Evolutionary conservation across 2,329 filamentous ascomycete genomes (phyloP), one percentile per base, ranked within the genome.

Genomic region (Fusarium albidum): DNA sequence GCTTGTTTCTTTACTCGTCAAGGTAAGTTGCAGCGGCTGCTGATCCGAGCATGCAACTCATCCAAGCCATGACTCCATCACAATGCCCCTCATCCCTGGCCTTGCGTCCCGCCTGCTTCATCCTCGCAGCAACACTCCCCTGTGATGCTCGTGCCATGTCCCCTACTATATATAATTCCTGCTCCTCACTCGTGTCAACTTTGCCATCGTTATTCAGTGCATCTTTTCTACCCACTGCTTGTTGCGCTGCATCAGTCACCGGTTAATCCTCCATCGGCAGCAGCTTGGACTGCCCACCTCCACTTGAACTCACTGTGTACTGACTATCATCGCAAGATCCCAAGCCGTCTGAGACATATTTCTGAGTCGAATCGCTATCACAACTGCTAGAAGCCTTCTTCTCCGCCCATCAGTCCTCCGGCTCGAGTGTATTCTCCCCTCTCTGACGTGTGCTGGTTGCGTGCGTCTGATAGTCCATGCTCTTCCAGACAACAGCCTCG

Each of bases 381-480:
- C 45, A 9, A 40, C 9, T 50, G 35, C 17, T 26, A 35, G 28
- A 41, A 45, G 15, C 11, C 21, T 34, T n/a, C 31, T 44, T 10
- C 50, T 49, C 29, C 31, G 17, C 21, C 28, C 21, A 37, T 37
- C 25, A 7, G 31, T 26, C 32, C 18, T 42, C 25, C 44, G 31
- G 35, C 26, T 54, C 33, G 18, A 51, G 49, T 52, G 57, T 54
- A 49, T 45, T 43, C 37, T 15, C 39, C 38, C 55, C 33, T 33
- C 9, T 38, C 28, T 55, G 28, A 32, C 47, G 57, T 52, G 43
- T 52, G 37, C 28, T 27, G 50, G 39, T 62, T 52, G 49, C 57
- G 43, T 56, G 29, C 48, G 44, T 63, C 57, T 55, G 57, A 56
- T 52, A 52, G 58, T 63, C 54, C 43, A 68, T 68, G 65, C 51